Percentiles rank a stretch among this genome's conserved stretches.
These are phyloP conservation scores for Paecilomyces variotii DNA, from an alignment of 2,329 filamentous ascomycete species.

Conservation along the genomic window DNA sequence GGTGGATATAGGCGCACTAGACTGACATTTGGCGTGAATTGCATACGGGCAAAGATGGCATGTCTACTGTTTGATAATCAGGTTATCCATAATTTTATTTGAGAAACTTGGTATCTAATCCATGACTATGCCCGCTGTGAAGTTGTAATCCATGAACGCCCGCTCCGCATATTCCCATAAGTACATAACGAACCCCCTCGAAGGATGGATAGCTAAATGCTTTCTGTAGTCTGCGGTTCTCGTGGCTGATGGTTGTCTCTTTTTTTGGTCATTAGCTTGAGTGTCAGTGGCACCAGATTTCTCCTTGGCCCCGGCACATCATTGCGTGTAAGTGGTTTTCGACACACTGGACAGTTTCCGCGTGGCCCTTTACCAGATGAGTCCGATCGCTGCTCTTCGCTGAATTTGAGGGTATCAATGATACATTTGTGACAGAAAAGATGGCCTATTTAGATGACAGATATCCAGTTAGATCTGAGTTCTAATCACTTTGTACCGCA, in stretches of 20 bases:
- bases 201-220: not conserved
- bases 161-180: not conserved
- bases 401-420: constrained; percentile 50
- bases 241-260: constrained; percentile 1
- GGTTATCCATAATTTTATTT: not conserved
- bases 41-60: not conserved
- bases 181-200: not conserved
- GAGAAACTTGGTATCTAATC: not conserved
- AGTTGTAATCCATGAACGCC: not conserved
- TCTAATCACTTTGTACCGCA: not conserved
- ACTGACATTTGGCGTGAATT: not conserved
- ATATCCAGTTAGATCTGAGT: not conserved
- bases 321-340: constrained; percentile 30
- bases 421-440: constrained; percentile 59
- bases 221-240: not conserved
- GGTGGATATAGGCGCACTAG: not conserved
- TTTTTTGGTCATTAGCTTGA: constrained; percentile 28
- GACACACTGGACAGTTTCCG: constrained; percentile 39
- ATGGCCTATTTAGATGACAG: constrained; percentile 40
- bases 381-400: constrained; percentile 41
- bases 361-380: constrained; percentile 20
- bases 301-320: constrained; percentile 27
- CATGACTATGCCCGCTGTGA: not conserved
- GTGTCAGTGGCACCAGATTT: constrained; percentile 30
- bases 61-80: not conserved